Evolutionary conservation across 176 grass and related monocot species (phyloP), one percentile per base, ranked within the genome.

Genomic region (Guadua angustifolia): DNA sequence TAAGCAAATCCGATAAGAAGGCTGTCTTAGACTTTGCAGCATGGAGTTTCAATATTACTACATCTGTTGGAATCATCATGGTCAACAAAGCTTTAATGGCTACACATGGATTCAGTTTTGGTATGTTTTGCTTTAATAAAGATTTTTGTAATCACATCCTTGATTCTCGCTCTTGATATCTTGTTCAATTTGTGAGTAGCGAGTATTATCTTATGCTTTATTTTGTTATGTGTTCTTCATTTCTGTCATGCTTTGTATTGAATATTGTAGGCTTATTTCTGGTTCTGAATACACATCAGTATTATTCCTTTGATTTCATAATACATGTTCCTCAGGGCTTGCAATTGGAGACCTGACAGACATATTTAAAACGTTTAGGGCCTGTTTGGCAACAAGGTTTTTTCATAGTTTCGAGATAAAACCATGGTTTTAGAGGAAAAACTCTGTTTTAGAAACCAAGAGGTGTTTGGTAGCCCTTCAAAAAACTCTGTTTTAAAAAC

Each of bases 21-120:
- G 92, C 87, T 15, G 71, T 62, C 26, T 59, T 92, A 24, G 94
- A 97, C 85, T 74, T 92, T 19, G 89, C 87, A 17, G 79, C 94
- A 73, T 97, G 94, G 94, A 75, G 88, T 81, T 97, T 92, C 94
- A 97, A 97, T 52, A 74, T 97, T 26, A 82, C 87, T 21, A 94
- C 94, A 7, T 97, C 94, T 4, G 94, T 97, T 67, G 94, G 88
- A 73, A 86, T 45, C 44, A 12, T 45, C 44, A 45, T 45, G 44
- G 44, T 45, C 10, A 45, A 45, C 5, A 45, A 45, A 45, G 44
- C 44, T 45, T 45, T 75, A 45, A 45, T 45, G 44, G 44, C 10
- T 45, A 45, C 44, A 45, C 44, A 45, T 45, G 44, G 44, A 45
- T 45, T 45, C 10, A 45, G 44, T 45, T 45, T 45, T 3, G 44